Evolutionary conservation across 2,329 filamentous ascomycete species (phyloP).

Genomic region (Aspergillus candidus): DNA sequence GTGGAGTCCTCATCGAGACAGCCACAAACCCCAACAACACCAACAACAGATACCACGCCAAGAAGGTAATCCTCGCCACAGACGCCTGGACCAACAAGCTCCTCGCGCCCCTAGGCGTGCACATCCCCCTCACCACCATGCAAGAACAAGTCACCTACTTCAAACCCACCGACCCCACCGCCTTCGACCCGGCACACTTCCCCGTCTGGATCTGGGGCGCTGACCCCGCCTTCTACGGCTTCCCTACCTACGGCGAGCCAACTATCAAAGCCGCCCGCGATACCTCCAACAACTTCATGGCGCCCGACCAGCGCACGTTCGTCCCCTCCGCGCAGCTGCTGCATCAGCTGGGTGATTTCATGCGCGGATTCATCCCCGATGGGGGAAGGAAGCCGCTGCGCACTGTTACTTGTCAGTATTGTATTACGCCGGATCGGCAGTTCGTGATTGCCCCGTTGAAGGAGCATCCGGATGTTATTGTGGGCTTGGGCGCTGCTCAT

Average conservation of each 20-base stretch:
- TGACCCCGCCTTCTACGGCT: constrained; percentile 19
- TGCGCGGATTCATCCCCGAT: constrained; percentile 19
- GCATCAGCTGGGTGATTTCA: constrained; percentile 16
- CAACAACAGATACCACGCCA: constrained; percentile 12
- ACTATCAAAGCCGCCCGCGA: constrained; percentile 25
- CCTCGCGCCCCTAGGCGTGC: constrained; percentile 14
- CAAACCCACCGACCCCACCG: constrained; percentile 16
- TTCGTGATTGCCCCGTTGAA: constrained; percentile 24
- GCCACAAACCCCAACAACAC: constrained; percentile 2
- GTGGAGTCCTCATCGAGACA: constrained; percentile 18
- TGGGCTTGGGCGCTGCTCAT: background rate
- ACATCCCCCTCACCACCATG: constrained; percentile 21
- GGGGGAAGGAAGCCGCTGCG: constrained; percentile 17
- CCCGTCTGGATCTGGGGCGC: constrained; percentile 25
- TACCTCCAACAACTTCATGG: constrained; percentile 20
- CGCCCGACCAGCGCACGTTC: constrained; percentile 23
- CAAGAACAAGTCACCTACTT: constrained; percentile 26
- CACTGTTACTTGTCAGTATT: constrained; percentile 25
- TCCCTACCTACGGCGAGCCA: constrained; percentile 23
- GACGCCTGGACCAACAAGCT: constrained; percentile 25
- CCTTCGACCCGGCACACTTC: constrained; percentile 13
- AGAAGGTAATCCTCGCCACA: constrained; percentile 20
- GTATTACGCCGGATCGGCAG: constrained; percentile 23
- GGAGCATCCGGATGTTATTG: constrained; percentile 7
- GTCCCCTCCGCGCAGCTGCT: constrained; percentile 20